phyloP scores from a whole-genome alignment of 805 yeast genomes.

The Candida nonsorbophila region DNA sequence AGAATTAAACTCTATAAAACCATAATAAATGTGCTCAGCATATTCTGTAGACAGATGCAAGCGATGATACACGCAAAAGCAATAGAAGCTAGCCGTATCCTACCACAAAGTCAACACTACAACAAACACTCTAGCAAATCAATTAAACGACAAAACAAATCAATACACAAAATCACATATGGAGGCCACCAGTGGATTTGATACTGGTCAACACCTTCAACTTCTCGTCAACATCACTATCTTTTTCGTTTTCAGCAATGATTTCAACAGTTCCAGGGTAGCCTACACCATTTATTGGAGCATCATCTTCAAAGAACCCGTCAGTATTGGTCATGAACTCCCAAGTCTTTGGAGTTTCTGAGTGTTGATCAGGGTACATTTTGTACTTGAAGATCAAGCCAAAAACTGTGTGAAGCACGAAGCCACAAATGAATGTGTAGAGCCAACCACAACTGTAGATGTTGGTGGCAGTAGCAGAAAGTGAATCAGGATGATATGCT shows the following conservation, averaged over 20 bases:
- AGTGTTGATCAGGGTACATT: constrained; percentile 8
- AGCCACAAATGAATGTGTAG: constrained; percentile 8
- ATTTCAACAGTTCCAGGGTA: constrained; percentile 8
- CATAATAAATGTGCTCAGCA: too few relatives aligned
- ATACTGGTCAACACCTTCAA: constrained; percentile 10
- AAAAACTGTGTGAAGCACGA: constrained; percentile 5
- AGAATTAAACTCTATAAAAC: too few relatives aligned
- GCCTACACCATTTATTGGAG: constrained; percentile 9
- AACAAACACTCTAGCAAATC: too few relatives aligned
- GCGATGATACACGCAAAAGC: too few relatives aligned
- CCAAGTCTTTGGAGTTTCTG: constrained; percentile 10
- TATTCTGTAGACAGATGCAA: too few relatives aligned
- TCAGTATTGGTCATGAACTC: constrained; percentile 11
- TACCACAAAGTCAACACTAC: too few relatives aligned
- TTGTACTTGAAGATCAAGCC: constrained; percentile 9
- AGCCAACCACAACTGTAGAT: constrained; percentile 11
- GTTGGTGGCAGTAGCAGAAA: constrained; percentile 6
- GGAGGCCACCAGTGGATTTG: constrained; percentile 8
- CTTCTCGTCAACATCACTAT: constrained; percentile 7
- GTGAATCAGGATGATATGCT: constrained; percentile 8
- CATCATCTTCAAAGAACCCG: constrained; percentile 12
- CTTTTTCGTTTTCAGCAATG: constrained; percentile 3
- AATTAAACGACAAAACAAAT: too few relatives aligned
- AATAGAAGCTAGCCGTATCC: too few relatives aligned
- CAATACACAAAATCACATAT: constrained; percentile 4